A percentile compares a stretch with the other conserved stretches of the same genome.
Evolutionary conservation across 2,329 filamentous ascomycete genomes (phyloP).

Genomic region (Xylariales sp.): DNA sequence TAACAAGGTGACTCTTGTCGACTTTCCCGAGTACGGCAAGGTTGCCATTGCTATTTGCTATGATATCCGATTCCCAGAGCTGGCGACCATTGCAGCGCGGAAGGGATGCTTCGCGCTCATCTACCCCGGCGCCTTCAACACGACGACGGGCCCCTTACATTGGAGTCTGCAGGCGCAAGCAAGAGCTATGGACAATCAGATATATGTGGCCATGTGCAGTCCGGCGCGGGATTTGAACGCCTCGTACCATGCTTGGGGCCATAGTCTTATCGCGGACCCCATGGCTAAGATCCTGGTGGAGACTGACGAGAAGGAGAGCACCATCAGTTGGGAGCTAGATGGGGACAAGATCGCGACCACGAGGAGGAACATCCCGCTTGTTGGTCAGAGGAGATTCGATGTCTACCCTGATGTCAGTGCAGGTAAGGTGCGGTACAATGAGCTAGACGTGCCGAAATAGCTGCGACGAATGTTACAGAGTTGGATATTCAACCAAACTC

Average conservation of each 20-base stretch:
- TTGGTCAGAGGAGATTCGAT: slow-evolving; percentile 83
- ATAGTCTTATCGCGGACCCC: slow-evolving; percentile 83
- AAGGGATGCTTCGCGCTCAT: slow-evolving; percentile 82
- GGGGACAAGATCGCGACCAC: slow-evolving; percentile 66
- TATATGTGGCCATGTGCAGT: slow-evolving; percentile 89
- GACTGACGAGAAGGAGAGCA: slow-evolving; percentile 72
- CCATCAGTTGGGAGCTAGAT: slow-evolving; percentile 68
- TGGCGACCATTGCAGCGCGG: slow-evolving; percentile 82
- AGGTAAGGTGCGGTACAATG: slow-evolving; percentile 40
- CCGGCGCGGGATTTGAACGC: slow-evolving; percentile 76
- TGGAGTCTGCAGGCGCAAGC: slow-evolving; percentile 82
- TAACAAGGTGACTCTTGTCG: slow-evolving; percentile 77
- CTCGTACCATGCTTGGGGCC: slow-evolving; percentile 85
- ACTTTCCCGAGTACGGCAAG: slow-evolving; percentile 82
- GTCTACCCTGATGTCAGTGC: slow-evolving; percentile 87
- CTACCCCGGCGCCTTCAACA: slow-evolving; percentile 96
- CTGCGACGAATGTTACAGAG: too few species aligned
- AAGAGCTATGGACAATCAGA: slow-evolving; percentile 86
- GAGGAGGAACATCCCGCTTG: slow-evolving; percentile 78
- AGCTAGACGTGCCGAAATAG: too few species aligned
- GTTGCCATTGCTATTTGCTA: slow-evolving; percentile 94
- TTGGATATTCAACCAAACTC: too few species aligned
- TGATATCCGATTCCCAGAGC: slow-evolving; percentile 92
- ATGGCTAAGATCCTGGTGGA: slow-evolving; percentile 78
- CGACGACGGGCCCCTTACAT: slow-evolving; percentile 86